Conservation (phyloP, 495 filamentous ascomycete genomes). For the Cladorrhinum samala region DNA sequence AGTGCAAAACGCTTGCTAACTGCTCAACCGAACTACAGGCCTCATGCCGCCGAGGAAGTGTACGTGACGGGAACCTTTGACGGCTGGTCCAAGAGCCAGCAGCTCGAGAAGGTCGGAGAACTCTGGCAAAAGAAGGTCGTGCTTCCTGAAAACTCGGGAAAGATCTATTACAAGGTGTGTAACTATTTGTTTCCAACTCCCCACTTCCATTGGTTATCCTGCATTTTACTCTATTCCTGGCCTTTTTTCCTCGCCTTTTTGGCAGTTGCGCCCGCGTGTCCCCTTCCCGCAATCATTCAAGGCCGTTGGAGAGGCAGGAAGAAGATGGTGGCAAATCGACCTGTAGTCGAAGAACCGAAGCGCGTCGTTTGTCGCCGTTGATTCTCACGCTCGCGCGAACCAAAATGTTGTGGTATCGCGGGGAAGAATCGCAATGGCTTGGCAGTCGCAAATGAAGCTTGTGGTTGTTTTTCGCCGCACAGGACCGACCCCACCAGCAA, state of each 20-base stretch:
- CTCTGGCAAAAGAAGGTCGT: slow-evolving; percentile 71
- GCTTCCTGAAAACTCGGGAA: slow-evolving; percentile 54
- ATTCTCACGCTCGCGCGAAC: too few relatives aligned
- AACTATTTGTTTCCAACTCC: slow-evolving; percentile 8
- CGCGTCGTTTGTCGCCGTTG: too few relatives aligned
- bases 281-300: neutral
- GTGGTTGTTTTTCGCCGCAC: neutral
- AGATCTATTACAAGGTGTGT: slow-evolving; percentile 79
- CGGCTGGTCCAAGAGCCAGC: slow-evolving; percentile 78
- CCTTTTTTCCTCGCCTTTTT: neutral
- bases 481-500: neutral
- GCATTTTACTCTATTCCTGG: neutral
- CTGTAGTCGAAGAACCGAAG: too few relatives aligned
- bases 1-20: slow-evolving; percentile 16
- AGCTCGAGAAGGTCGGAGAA: slow-evolving; percentile 66
- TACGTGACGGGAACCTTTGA: slow-evolving; percentile 96
- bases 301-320: neutral
- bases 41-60: slow-evolving; percentile 72
- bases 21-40: slow-evolving; percentile 43
- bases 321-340: too few relatives aligned
- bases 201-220: neutral
- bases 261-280: neutral
- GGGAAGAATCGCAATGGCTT: neutral
- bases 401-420: neutral
- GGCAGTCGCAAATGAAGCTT: neutral